Percentiles rank a stretch among this genome's conserved stretches.
Conservation (phyloP, 768 basidiomycete genomes). For the Tephrocybe sp. region DNA sequence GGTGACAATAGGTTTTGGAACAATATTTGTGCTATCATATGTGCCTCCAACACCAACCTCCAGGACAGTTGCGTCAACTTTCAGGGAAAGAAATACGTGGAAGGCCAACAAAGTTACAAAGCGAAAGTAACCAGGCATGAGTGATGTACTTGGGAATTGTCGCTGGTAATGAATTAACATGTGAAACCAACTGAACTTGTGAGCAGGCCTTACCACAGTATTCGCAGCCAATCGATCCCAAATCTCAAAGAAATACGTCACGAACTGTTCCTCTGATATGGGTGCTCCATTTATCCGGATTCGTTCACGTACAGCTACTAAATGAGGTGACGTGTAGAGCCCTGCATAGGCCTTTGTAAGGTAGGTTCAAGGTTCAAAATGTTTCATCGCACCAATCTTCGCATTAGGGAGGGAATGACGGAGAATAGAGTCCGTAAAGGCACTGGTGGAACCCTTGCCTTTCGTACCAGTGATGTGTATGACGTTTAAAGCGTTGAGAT, state of each 20-base stretch:
- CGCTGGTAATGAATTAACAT: conserved; percentile 32
- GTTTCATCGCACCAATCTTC: conserved; percentile 68
- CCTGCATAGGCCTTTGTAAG: conserved; percentile 41
- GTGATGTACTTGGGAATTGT: conserved; percentile 45
- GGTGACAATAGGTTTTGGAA: conserved; percentile 86
- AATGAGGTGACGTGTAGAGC: conserved; percentile 94
- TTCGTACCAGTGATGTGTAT: conserved; percentile 98
- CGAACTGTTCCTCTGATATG: conserved; percentile 83
- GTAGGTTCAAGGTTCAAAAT: background rate
- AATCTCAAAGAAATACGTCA: conserved; percentile 92
- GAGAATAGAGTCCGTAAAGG: conserved; percentile 86
- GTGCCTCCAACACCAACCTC: conserved; percentile 96
- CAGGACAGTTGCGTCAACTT: conserved; percentile 87
- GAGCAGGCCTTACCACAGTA: conserved; percentile 41
- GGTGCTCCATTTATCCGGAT: conserved; percentile 92
- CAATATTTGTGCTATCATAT: conserved; percentile 95
- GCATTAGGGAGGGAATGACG: conserved; percentile 69
- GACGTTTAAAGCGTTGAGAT: conserved; percentile 87
- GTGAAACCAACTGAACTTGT: background rate
- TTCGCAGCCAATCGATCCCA: conserved; percentile 82
- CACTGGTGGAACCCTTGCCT: conserved; percentile 96
- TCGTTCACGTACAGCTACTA: conserved; percentile 93
- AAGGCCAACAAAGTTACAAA: conserved; percentile 91
- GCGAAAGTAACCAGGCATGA: conserved; percentile 92
- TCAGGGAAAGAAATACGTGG: conserved; percentile 79